phyloP scores from a whole-genome alignment of 345 rosid genomes.

The Hibiscus tridactylites region DNA sequence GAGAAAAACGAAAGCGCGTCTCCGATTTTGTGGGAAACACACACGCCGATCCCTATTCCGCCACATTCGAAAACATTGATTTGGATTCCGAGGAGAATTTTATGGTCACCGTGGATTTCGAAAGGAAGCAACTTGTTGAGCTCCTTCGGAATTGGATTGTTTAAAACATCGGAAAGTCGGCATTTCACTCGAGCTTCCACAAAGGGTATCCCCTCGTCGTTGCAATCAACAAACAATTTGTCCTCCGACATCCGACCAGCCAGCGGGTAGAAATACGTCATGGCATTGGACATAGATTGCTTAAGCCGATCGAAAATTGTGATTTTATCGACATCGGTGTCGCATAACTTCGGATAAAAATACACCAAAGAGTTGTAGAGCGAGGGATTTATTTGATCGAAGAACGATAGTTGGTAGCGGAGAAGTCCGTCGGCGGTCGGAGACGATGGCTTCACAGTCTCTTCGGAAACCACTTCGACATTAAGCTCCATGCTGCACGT shows the following conservation, averaged over 20 bases:
- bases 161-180: conserved; percentile 16
- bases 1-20: conserved; percentile 10
- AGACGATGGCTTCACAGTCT: not conserved
- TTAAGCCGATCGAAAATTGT: not conserved
- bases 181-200: conserved; percentile 16
- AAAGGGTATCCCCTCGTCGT: conserved; percentile 20
- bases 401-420: not conserved
- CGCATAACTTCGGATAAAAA: conserved; percentile 3
- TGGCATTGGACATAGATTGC: not conserved
- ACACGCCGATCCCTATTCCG: not conserved
- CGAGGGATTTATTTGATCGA: not conserved
- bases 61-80: not conserved
- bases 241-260: not conserved
- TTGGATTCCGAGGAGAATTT: not conserved
- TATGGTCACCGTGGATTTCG: not conserved
- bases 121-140: conserved; percentile 18
- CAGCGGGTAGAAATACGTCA: conserved; percentile 3
- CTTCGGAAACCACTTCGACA: not conserved
- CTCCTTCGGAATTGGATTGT: conserved; percentile 11
- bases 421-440: not conserved
- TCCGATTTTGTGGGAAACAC: conserved; percentile 4
- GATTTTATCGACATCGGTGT: not conserved
- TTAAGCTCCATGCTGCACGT: not conserved
- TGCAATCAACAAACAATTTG: conserved; percentile 12
- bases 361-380: not conserved